phyloP scores from a whole-genome alignment of 2,329 filamentous ascomycete genomes.

The Aureobasidium leucospermi region DNA sequence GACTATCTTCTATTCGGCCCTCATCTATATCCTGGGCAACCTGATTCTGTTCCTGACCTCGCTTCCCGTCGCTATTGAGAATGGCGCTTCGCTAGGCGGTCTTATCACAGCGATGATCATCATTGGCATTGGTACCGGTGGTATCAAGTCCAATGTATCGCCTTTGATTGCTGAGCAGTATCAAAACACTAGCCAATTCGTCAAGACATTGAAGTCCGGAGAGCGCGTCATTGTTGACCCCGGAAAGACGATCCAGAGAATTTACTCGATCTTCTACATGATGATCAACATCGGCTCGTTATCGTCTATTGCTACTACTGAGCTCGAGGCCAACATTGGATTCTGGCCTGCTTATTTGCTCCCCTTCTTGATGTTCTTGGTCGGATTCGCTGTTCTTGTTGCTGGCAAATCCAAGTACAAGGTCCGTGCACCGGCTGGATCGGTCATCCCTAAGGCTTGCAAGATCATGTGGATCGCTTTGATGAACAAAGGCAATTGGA shows the following conservation, averaged over 20 bases:
- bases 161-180: constrained; percentile 45
- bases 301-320: constrained; percentile 56
- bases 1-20: constrained; percentile 60
- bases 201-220: constrained; percentile 34
- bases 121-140: constrained; percentile 68
- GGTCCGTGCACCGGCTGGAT: constrained; percentile 50
- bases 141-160: constrained; percentile 72
- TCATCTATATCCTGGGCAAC: constrained; percentile 59
- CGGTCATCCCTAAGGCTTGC: constrained; percentile 60
- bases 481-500: constrained; percentile 41
- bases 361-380: constrained; percentile 55
- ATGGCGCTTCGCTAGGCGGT: constrained; percentile 53
- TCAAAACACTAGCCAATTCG: constrained; percentile 32
- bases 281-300: constrained; percentile 69
- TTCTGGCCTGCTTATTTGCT: constrained; percentile 61
- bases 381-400: constrained; percentile 51
- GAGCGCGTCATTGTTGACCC: constrained; percentile 42
- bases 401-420: constrained; percentile 29
- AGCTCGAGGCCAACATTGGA: constrained; percentile 59
- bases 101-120: constrained; percentile 59
- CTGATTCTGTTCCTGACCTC: constrained; percentile 59
- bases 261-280: constrained; percentile 56
- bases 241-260: constrained; percentile 40
- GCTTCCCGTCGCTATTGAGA: constrained; percentile 54
- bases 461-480: constrained; percentile 51